Evolutionary conservation across 768 basidiomycete species (phyloP).

Genomic region (Phaeolepiota aurea): DNA sequence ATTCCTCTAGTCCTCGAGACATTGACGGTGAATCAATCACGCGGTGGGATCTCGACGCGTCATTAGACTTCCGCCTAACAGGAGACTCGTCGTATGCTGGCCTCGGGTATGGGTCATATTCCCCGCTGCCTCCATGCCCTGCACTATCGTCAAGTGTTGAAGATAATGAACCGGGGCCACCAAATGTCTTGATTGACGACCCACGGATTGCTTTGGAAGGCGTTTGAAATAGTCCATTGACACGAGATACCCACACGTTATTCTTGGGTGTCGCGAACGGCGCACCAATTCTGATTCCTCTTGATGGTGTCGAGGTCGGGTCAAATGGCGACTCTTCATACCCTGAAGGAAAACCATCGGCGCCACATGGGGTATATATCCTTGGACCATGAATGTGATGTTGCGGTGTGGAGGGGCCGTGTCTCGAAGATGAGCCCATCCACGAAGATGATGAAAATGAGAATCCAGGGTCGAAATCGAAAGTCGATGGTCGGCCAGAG

Average conservation of each 20-base stretch:
- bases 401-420: conserved; percentile 50
- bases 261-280: conserved; percentile 61
- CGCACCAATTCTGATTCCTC: conserved; percentile 56
- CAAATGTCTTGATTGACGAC: conserved; percentile 17
- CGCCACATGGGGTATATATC: conserved; percentile 21
- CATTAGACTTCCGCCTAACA: conserved; percentile 31
- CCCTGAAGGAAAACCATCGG: conserved; percentile 25
- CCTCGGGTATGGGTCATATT: conserved; percentile 8
- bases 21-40: conserved; percentile 24
- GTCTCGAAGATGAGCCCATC: conserved; percentile 37
- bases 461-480: conserved; percentile 16
- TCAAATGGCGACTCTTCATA: conserved; percentile 60
- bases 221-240: conserved; percentile 42
- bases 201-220: conserved; percentile 32
- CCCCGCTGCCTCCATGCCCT: conserved; percentile 9
- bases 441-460: conserved; percentile 32
- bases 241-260: conserved; percentile 34
- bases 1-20: conserved; percentile 20
- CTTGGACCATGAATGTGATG: conserved; percentile 26
- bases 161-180: conserved; percentile 17
- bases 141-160: conserved; percentile 23
- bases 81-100: conserved; percentile 44
- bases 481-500: conserved; percentile 1
- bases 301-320: conserved; percentile 74
- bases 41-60: conserved; percentile 21